Evolutionary conservation across 2,329 filamentous ascomycete genomes (phyloP), one percentile per base, ranked within the genome.

Genomic region (Fusarium buxicola): DNA sequence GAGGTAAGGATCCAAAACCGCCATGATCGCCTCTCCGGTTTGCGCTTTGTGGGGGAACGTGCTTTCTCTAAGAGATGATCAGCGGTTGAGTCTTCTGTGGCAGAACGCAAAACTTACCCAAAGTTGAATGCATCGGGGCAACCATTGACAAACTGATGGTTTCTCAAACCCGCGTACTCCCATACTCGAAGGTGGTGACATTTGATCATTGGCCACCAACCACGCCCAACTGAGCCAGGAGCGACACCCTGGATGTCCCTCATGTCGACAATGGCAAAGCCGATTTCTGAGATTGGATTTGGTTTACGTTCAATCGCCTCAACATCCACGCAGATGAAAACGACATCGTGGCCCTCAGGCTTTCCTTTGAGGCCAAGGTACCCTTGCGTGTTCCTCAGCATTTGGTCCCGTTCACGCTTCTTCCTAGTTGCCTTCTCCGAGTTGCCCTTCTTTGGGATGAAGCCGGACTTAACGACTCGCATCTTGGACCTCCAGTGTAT

Each of bases 291-390:
- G 56, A 98, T 84, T 11, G 85, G 80, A 30, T 82, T 79, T 11
- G 87, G 84, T 39, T 85, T 80, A 18, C 78, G 77, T 74, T 99
- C 95, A 55, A 89, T 92, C 2, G 89, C 88, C 75, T 99, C 95
- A 28, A 95, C 80, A 69, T 99, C 95, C 39, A 98, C 81, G 60
- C 85, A 87, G 56, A 97, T 81, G 66, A 97, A 90, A 8, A 96
- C 82, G 6, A 71, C 66, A 18, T 72, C 60, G 8, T 55, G 35
- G 8, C 46, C 43, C 7, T 46, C 57, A 1, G 45, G 43, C 5
- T 51, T 34, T 8, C 51, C 61, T 15, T 52, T 55, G 4, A 96
- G 78, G 5, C 91, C 92, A 2, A 96, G 82, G 68, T 91, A 92
- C 47, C 85, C 80, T 72, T 94, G 89, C 8, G 85, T 80, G 40